Conservation (phyloP, 176 grass and related monocot genomes). For the Leersia perrieri region DNA sequence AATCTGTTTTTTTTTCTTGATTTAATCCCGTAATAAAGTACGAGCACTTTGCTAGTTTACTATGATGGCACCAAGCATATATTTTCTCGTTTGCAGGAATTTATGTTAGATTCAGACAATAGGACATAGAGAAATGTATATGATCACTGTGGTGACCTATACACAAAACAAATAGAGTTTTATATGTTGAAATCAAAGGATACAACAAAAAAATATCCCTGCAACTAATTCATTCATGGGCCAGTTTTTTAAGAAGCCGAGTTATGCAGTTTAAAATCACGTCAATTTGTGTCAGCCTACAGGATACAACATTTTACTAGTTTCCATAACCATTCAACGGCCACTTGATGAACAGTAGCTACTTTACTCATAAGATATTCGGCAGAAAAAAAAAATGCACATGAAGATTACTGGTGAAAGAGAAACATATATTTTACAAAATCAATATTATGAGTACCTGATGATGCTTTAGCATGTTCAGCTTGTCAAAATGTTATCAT, state of each 20-base stretch:
- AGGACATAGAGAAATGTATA: background rate
- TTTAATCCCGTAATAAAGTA: too few species aligned
- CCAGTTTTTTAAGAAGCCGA: background rate
- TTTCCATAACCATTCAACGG: background rate
- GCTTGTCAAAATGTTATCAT: constrained; percentile 32
- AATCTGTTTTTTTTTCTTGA: too few species aligned
- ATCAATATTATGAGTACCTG: constrained; percentile 40
- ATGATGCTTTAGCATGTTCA: constrained; percentile 11
- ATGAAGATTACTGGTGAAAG: background rate
- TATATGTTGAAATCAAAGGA: background rate
- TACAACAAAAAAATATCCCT: background rate
- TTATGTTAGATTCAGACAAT: constrained; percentile 9
- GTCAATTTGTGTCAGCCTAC: background rate
- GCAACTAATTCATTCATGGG: background rate
- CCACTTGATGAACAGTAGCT: background rate
- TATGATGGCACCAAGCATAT: background rate
- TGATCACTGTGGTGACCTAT: background rate
- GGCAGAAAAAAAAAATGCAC: constrained; percentile 16
- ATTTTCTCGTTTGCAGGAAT: background rate
- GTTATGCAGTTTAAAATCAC: background rate
- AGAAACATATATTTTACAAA: constrained; percentile 26
- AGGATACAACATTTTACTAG: background rate
- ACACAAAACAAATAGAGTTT: constrained; percentile 2
- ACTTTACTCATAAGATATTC: constrained; percentile 3
- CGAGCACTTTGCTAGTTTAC: too few species aligned